A percentile compares a stretch with the other conserved stretches of the same genome.
Evolutionary conservation across 2,329 filamentous ascomycete species (phyloP).

Genomic region (Botrytis cinerea): DNA sequence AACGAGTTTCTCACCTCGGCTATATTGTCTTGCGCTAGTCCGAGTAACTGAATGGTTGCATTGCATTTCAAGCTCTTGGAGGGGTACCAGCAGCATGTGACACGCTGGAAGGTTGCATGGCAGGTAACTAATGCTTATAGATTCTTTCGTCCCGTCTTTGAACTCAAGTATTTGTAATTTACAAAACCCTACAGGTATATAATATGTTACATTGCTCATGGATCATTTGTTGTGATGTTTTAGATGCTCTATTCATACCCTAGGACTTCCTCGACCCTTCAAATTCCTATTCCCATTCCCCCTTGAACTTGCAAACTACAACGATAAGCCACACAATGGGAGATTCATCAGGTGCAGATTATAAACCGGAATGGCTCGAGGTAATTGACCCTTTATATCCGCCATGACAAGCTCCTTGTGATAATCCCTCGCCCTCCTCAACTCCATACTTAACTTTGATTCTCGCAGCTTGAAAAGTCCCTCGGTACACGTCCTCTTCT

Average conservation of each 20-base stretch:
- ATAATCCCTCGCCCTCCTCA: neutral
- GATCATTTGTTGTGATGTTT: neutral
- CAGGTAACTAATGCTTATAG: neutral
- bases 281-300: neutral
- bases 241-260: neutral
- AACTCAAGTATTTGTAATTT: neutral
- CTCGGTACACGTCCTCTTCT: constrained; percentile 31
- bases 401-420: neutral
- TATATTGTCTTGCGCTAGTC: neutral
- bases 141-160: neutral
- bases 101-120: neutral
- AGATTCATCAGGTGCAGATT: constrained; percentile 27
- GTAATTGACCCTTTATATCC: constrained; percentile 19
- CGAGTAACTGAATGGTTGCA: neutral
- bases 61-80: neutral
- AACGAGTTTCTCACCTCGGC: neutral
- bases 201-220: neutral
- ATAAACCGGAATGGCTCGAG: constrained; percentile 34
- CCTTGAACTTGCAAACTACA: neutral
- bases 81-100: neutral
- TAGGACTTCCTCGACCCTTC: neutral
- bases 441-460: constrained; percentile 4
- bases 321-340: neutral
- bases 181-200: neutral
- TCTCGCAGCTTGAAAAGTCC: constrained; percentile 31